phyloP scores from a whole-genome alignment of 768 basidiomycete species.

The Tubosaeta sp. region DNA sequence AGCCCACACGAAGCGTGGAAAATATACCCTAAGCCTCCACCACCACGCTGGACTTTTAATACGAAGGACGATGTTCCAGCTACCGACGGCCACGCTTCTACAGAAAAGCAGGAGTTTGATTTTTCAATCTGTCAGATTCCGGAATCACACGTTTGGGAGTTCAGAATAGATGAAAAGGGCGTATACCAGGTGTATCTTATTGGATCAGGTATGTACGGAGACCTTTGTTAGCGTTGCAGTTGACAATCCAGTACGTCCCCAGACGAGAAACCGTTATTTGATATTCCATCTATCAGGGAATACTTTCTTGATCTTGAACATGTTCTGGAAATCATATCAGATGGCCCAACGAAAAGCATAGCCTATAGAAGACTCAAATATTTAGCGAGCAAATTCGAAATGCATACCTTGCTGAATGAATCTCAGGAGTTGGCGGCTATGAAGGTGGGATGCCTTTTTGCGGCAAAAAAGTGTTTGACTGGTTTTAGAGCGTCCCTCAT shows the following conservation, averaged over 20 bases:
- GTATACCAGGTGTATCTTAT: conserved; percentile 80
- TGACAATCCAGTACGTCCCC: conserved; percentile 11
- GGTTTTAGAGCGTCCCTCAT: conserved; percentile 28
- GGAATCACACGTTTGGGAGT: conserved; percentile 55
- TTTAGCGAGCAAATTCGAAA: conserved; percentile 87
- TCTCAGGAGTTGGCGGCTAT: conserved; percentile 92
- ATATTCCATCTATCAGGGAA: conserved; percentile 83
- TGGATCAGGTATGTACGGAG: conserved; percentile 5
- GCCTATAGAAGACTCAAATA: conserved; percentile 91
- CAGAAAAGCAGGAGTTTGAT: conserved; percentile 51
- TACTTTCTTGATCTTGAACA: conserved; percentile 97
- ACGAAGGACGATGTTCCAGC: conserved; percentile 46
- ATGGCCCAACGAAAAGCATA: conserved; percentile 95
- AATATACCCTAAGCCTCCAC: conserved; percentile 89
- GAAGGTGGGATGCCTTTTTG: conserved; percentile 58
- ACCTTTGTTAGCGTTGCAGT: not conserved
- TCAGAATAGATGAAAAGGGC: conserved; percentile 79
- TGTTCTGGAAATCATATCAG: conserved; percentile 83
- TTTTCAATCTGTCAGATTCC: conserved; percentile 77
- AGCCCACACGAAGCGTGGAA: conserved; percentile 63
- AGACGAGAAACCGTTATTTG: conserved; percentile 58
- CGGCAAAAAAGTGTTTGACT: conserved; percentile 3
- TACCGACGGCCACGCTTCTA: conserved; percentile 29
- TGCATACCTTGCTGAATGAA: conserved; percentile 90
- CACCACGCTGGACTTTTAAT: conserved; percentile 94